Evolutionary conservation across 306 rosid genomes (phyloP), one percentile per base, ranked within the genome.

Genomic region (Rosa rugosa): DNA sequence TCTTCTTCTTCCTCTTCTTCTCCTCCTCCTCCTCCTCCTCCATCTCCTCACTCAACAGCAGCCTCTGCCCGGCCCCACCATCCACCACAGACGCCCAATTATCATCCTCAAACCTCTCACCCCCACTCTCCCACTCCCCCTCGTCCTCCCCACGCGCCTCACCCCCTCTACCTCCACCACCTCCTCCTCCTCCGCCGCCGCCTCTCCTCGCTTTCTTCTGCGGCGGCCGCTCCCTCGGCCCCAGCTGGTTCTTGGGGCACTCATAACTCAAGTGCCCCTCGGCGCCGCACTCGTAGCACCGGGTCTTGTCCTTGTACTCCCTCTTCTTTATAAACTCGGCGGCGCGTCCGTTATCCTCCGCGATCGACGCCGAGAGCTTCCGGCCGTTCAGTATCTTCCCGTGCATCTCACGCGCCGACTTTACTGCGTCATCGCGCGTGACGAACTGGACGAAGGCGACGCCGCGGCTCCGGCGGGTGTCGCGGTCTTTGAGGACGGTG

Each of bases 51-150:
- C n/a, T 54, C 75, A 75, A 1, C 83, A 81, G 71, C 27, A 88
- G 23, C 82, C 91, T 79, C 70, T 83, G 65, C 23, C 72, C 87
- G 0, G 88, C 97, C 27, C 83, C 92, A 59, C 80, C 84, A 65
- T 94, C 97, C 77, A 91, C 97, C 57, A 87, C 87, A 10, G 97
- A 92, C 40, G 97, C 99, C 99, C 97, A 94, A 66, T 91, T 91
- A 40, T 92, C 96, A 40, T 86, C 91, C 80, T 88, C 97, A 53
- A 94, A 94, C 78, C 80, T 79, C 40, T 84, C 95, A 1, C 75
- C 91, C 4, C 72, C 87, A 31, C 80, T 4, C 25, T 65, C 85
- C 77, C 63, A 72, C 62, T 64, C 87, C 89, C 5, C 81, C 12
- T 56, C 90, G 44, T n/a, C 76, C 67, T 1, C 77, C 64, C 71